Evolutionary conservation across 148 eudicot species (phyloP).

Genomic region (Amaranthus cruentus): DNA sequence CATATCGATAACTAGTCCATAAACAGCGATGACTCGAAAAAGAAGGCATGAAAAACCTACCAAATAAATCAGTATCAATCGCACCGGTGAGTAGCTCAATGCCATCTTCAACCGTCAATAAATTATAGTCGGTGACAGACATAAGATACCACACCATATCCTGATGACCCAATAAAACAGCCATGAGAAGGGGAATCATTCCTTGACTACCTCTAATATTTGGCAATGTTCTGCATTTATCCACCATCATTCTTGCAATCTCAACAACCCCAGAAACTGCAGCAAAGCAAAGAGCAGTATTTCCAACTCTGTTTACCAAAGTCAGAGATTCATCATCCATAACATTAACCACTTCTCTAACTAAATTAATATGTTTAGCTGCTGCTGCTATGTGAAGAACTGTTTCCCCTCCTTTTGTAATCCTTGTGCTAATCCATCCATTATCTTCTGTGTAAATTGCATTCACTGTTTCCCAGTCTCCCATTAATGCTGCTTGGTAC

Average conservation of each 20-base stretch:
- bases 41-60: constrained; percentile 8
- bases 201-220: constrained; percentile 23
- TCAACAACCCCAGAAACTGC: constrained; percentile 30
- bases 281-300: constrained; percentile 28
- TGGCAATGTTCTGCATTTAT: constrained; percentile 16
- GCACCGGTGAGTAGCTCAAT: constrained; percentile 17
- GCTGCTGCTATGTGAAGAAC: constrained; percentile 30
- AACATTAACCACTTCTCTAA: constrained; percentile 1
- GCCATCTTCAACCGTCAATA: constrained; percentile 10
- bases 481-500: constrained; percentile 18
- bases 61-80: constrained; percentile 24
- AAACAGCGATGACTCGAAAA: background rate
- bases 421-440: constrained; percentile 10
- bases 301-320: constrained; percentile 17
- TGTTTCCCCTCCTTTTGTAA: constrained; percentile 26
- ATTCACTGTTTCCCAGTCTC: constrained; percentile 11
- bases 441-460: background rate
- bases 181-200: constrained; percentile 29
- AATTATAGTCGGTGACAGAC: constrained; percentile 6
- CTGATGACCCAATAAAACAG: constrained; percentile 19
- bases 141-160: constrained; percentile 26
- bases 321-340: constrained; percentile 10
- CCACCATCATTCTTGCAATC: constrained; percentile 17
- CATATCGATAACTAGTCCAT: too few relatives aligned
- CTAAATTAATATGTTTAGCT: constrained; percentile 14